Conservation (phyloP, 495 filamentous ascomycete species). For the Talaromyces trachyspermus region DNA sequence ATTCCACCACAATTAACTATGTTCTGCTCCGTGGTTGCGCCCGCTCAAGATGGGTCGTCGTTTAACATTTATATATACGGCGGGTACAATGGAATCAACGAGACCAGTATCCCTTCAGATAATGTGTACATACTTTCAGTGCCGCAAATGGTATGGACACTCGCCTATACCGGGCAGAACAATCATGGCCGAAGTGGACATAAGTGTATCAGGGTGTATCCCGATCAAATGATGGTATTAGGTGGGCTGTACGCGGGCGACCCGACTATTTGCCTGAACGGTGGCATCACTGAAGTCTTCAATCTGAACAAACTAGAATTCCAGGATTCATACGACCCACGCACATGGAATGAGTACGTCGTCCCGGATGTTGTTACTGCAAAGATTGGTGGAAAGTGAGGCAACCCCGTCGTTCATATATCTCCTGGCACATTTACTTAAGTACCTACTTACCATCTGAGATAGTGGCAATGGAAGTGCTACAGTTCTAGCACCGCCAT, state of each 20-base stretch:
- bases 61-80: conserved; percentile 74
- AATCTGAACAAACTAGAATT: conserved; percentile 55
- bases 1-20: conserved; percentile 45
- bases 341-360: conserved; percentile 46
- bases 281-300: conserved; percentile 51
- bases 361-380: conserved; percentile 51
- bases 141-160: conserved; percentile 71
- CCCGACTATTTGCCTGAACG: conserved; percentile 38
- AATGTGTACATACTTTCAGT: conserved; percentile 69
- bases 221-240: conserved; percentile 67
- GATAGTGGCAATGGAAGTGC: conserved; percentile 48
- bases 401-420: neutral
- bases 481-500: conserved; percentile 39
- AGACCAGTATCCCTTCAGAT: conserved; percentile 37
- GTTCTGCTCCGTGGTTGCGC: conserved; percentile 60
- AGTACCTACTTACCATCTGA: neutral
- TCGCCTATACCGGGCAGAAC: conserved; percentile 40
- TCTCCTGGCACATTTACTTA: neutral
- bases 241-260: conserved; percentile 40
- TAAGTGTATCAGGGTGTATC: conserved; percentile 59
- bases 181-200: conserved; percentile 53
- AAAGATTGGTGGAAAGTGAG: conserved; percentile 55
- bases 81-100: conserved; percentile 49
- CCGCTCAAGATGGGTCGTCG: conserved; percentile 52
- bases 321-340: conserved; percentile 54